phyloP scores from a whole-genome alignment of 192 early-diverging fungal species.

The Phycomyces blakesleeanus region DNA sequence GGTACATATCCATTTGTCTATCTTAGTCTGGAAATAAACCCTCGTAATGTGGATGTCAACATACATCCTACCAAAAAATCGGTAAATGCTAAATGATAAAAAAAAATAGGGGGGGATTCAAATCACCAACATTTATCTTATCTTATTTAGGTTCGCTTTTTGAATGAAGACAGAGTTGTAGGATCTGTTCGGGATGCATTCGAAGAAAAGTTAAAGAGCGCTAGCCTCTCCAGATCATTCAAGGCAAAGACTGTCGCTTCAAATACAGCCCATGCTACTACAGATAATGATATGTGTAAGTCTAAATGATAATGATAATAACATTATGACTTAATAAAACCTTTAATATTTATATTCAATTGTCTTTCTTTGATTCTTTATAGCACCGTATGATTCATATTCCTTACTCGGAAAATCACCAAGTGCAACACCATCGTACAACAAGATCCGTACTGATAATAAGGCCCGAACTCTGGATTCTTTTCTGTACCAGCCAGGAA shows the following conservation, averaged over 20 bases:
- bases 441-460: slow-evolving; percentile 86
- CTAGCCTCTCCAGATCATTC: slow-evolving; percentile 70
- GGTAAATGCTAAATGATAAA: slow-evolving; percentile 31
- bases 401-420: slow-evolving; percentile 2
- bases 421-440: slow-evolving; percentile 59
- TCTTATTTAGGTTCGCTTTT: slow-evolving; percentile 69
- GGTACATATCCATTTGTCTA: slow-evolving; percentile 90
- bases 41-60: slow-evolving; percentile 93
- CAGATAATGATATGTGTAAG: slow-evolving; percentile 25
- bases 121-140: neutral
- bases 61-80: slow-evolving; percentile 97
- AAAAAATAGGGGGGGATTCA: neutral
- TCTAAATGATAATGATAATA: too few species aligned
- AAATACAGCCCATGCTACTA: neutral
- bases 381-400: neutral
- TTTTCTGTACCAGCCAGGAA: slow-evolving; percentile 38
- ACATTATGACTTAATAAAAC: too few species aligned
- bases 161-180: slow-evolving; percentile 86
- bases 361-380: neutral
- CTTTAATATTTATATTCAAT: too few species aligned
- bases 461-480: slow-evolving; percentile 73
- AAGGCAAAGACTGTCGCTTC: neutral
- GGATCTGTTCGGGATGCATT: slow-evolving; percentile 65
- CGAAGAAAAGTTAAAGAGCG: slow-evolving; percentile 60
- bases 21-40: slow-evolving; percentile 81